Evolutionary conservation across 345 rosid species (phyloP).

Genomic region (Gynandropsis gynandra): DNA sequence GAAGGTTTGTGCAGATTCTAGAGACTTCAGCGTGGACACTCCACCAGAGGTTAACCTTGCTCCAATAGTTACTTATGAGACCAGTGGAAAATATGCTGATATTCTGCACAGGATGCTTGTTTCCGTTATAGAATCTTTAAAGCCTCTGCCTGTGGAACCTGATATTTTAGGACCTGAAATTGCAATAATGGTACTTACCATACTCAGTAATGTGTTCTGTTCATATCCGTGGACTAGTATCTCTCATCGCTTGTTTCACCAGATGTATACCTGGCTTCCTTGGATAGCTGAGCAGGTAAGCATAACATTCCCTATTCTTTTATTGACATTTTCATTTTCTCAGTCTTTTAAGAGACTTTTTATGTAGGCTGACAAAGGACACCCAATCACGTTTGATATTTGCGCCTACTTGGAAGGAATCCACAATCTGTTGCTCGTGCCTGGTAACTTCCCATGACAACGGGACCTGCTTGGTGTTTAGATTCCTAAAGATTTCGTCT

Average conservation of each 20-base stretch:
- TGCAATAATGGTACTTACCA: conserved; percentile 66
- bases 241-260: conserved; percentile 47
- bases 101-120: conserved; percentile 42
- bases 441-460: conserved; percentile 41
- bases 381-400: conserved; percentile 39
- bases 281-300: conserved; percentile 74
- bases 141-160: conserved; percentile 37
- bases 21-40: conserved; percentile 28
- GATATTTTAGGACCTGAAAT: conserved; percentile 44
- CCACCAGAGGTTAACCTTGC: conserved; percentile 28
- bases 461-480: conserved; percentile 15
- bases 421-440: conserved; percentile 49
- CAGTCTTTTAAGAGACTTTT: conserved; percentile 4
- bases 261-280: conserved; percentile 64
- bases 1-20: conserved; percentile 44
- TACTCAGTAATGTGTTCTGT: conserved; percentile 68
- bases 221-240: conserved; percentile 45
- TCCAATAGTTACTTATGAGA: conserved; percentile 31
- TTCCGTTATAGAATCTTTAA: conserved; percentile 51
- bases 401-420: conserved; percentile 70
- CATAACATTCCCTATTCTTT: conserved; percentile 10
- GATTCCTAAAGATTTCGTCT: neutral
- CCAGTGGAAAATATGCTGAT: conserved; percentile 49
- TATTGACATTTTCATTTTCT: conserved; percentile 11
- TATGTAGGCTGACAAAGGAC: conserved; percentile 52